Conservation (phyloP, 1,284 basidiomycete genomes). For the Hortiboletus rubellus region DNA sequence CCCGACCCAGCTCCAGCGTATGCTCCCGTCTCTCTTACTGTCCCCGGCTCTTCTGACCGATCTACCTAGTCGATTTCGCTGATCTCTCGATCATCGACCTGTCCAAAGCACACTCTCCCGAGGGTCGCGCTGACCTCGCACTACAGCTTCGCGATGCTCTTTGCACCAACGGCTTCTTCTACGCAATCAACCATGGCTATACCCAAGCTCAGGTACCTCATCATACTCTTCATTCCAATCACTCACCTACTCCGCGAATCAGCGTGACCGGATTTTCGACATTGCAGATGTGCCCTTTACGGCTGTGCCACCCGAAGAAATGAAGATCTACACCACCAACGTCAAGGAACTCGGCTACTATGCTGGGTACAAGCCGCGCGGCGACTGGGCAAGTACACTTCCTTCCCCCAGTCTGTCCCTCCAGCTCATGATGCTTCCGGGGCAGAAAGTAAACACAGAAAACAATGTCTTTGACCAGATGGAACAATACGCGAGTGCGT, state of each 20-base stretch:
- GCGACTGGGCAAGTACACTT: slow-evolving; percentile 16
- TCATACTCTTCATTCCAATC: neutral
- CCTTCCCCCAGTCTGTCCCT: neutral
- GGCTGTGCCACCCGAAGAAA: slow-evolving; percentile 55
- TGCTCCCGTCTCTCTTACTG: neutral
- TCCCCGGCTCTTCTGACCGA: neutral
- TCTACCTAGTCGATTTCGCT: slow-evolving; percentile 58
- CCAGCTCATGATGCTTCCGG: neutral
- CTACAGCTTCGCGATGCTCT: slow-evolving; percentile 56
- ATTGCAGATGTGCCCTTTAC: slow-evolving; percentile 64
- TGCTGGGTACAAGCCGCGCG: slow-evolving; percentile 52
- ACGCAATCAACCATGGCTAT: slow-evolving; percentile 59
- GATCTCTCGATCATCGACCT: slow-evolving; percentile 66
- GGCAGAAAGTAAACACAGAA: slow-evolving; percentile 38
- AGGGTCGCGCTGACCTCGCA: slow-evolving; percentile 52
- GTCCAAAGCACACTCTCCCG: slow-evolving; percentile 47
- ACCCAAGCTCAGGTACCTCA: slow-evolving; percentile 46
- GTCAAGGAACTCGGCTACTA: slow-evolving; percentile 51
- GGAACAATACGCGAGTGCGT: slow-evolving; percentile 54
- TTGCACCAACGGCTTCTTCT: slow-evolving; percentile 60
- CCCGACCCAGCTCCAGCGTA: slow-evolving; percentile 22
- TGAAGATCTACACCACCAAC: slow-evolving; percentile 46
- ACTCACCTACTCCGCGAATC: slow-evolving; percentile 2
- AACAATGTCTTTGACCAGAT: slow-evolving; percentile 57
- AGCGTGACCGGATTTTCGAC: slow-evolving; percentile 57